Base-by-base conservation (phyloP, 805 yeast genomes). In the Saturnispora serradocipensis region DNA sequence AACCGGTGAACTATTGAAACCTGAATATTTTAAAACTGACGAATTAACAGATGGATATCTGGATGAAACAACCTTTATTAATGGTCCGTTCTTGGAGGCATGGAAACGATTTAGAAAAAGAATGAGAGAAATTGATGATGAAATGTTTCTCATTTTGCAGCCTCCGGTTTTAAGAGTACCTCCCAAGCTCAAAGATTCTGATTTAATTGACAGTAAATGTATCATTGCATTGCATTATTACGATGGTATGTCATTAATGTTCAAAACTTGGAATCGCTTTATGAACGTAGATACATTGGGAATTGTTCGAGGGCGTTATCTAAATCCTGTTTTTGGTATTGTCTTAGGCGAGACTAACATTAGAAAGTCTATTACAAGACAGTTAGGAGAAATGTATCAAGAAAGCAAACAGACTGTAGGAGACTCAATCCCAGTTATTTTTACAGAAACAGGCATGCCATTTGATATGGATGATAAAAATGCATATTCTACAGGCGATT, bases 401-500 rank as follows among this genome's bases (percentile, higher is more conserved):
- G 98, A 93, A 62, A 80, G 88, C 4, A 63, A 68, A 5, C 74
- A 73, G 4, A 64, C 76, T 30, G 66, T 90, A 36, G 97, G 97
- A 3, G 53, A 58, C 1, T 48, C 65, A 9, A 72, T 88, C 9
- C 96, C 97, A 0, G 76, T 85, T 9, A 68, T 91, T 22, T 82
- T 93, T 75, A 80, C 95, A 1, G 99, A 91, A 66, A 89, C 91
- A n/a, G 99, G 99, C 5, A 88, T 91, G 84, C 98, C 99, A 3
- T 88, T 84, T 65, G 97, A 93, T 65, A 87, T 91, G 97, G 90
- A 91, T 66, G 74, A 79, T 53, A 87, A 86, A 62, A 72, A 68
- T 46, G 86, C 97, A 0, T 91, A 78, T 62, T 64, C 66, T 1
- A 73, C 72, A 52, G 89, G 90, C 1, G 78, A 80, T 55, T 93